Evolutionary conservation across 1,139 yeast species (phyloP).

Genomic region (Yamadazyma oceani): DNA sequence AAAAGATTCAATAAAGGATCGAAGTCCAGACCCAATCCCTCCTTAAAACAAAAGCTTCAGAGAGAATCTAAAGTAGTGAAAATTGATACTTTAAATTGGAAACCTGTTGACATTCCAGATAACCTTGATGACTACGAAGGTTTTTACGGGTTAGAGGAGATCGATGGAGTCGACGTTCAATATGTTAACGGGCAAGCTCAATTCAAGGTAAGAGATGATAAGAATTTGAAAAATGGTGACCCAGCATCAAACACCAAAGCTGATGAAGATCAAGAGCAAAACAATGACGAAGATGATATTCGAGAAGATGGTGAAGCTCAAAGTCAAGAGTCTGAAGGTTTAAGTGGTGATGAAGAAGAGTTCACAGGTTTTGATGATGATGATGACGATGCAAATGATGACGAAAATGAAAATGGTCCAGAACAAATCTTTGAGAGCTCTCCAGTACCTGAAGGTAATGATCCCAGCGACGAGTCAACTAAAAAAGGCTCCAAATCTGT

Average conservation of each 20-base stretch:
- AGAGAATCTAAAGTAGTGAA: slow-evolving; percentile 45
- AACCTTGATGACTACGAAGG: slow-evolving; percentile 87
- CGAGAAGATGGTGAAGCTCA: slow-evolving; percentile 12
- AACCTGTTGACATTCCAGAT: slow-evolving; percentile 77
- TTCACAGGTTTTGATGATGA: slow-evolving; percentile 28
- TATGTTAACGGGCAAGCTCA: slow-evolving; percentile 64
- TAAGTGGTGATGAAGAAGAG: slow-evolving; percentile 19
- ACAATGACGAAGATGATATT: slow-evolving; percentile 14
- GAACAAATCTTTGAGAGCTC: too few species aligned
- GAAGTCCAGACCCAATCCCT: neutral
- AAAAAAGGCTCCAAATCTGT: slow-evolving; percentile 13
- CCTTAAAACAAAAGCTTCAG: slow-evolving; percentile 8
- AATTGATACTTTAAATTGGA: slow-evolving; percentile 67
- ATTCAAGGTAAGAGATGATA: slow-evolving; percentile 54
- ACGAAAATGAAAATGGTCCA: slow-evolving; percentile 14
- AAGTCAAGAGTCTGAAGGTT: neutral
- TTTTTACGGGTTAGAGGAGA: slow-evolving; percentile 87
- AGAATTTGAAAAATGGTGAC: slow-evolving; percentile 11
- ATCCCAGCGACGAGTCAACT: slow-evolving; percentile 17
- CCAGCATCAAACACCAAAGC: slow-evolving; percentile 4
- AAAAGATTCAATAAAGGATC: neutral
- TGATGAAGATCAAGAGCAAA: slow-evolving; percentile 15
- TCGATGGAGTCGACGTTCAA: slow-evolving; percentile 86
- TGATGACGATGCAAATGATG: slow-evolving; percentile 14
- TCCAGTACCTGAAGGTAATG: too few species aligned